Evolutionary conservation across 2,329 filamentous ascomycete species (phyloP), one percentile per base, ranked within the genome.

Genomic region (Ceratocystis variospora): DNA sequence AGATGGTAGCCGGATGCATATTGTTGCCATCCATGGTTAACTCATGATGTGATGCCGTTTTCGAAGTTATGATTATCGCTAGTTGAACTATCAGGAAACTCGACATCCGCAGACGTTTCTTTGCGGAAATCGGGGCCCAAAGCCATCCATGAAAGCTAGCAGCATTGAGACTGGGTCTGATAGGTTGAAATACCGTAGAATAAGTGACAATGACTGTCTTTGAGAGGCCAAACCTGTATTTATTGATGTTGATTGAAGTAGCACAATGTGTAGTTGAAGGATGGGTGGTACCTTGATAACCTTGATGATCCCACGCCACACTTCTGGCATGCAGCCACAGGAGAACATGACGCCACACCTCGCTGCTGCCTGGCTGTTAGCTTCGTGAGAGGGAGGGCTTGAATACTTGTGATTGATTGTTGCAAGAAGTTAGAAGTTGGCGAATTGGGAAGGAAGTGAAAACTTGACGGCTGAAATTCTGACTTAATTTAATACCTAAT

Each of bases 231-330:
- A 12, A 10, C 10, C 28, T 57, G 15, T 1, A 17, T 57, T 57
- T 33, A 3, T 57, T 33, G 22, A 31, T n/a, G 53, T 57, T 15
- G 28, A 5, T 17, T 57, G 25, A 17, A 33, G 53, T 31, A 31
- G 17, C 28, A 57, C 53, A 57, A 33, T 28, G 31, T 12, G 53
- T 41, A 4, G 53, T 15, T 6, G 53, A 28, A 33, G 25, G 8
- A 57, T 15, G 25, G 53, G 22, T 12, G 22, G 12, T 3, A 53
- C 48, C 53, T 22, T 53, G 48, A 53, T 53, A 57, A 57, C 53
- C 22, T 57, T 57, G 53, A 57, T 57, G 53, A 57, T 31, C 53
- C 25, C 31, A 28, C 53, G 53, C 53, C 53, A 57, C 53, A 57
- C 25, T 17, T 31, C 17, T 15, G 22, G 22, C 17, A 25, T 1